These are phyloP conservation scores for Prosopis cineraria DNA, from an alignment of 306 rosid genomes.

Conservation along the genomic window DNA sequence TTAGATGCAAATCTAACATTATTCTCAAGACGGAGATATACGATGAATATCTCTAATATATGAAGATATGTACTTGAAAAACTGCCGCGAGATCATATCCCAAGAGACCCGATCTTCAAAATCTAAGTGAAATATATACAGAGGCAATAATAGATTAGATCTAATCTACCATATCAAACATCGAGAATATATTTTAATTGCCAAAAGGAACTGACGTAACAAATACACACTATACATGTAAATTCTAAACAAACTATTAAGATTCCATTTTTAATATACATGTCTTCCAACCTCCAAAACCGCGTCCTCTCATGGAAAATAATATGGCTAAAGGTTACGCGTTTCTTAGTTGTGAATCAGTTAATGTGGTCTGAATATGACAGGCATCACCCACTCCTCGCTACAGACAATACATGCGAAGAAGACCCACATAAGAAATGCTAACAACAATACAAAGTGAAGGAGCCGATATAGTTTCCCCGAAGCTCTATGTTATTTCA, in stretches of 20 bases:
- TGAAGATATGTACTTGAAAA: background rate
- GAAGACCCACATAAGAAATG: background rate
- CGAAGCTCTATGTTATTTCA: background rate
- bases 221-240: background rate
- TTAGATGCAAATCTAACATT: background rate
- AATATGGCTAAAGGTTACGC: constrained; percentile 1
- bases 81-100: background rate
- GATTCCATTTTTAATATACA: background rate
- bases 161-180: background rate
- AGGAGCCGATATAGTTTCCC: background rate
- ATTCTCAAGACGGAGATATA: background rate
- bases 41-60: background rate
- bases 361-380: constrained; percentile 3
- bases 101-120: background rate
- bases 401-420: background rate
- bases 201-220: background rate
- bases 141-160: constrained; percentile 5
- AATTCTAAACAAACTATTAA: background rate
- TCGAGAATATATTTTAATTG: background rate
- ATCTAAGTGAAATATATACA: background rate
- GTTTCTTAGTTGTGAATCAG: constrained; percentile 27
- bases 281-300: constrained; percentile 19
- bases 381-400: background rate
- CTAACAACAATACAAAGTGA: background rate
- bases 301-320: constrained; percentile 1